phyloP scores from a whole-genome alignment of 192 early-diverging fungal species.

The Obelidium mucronatum region DNA sequence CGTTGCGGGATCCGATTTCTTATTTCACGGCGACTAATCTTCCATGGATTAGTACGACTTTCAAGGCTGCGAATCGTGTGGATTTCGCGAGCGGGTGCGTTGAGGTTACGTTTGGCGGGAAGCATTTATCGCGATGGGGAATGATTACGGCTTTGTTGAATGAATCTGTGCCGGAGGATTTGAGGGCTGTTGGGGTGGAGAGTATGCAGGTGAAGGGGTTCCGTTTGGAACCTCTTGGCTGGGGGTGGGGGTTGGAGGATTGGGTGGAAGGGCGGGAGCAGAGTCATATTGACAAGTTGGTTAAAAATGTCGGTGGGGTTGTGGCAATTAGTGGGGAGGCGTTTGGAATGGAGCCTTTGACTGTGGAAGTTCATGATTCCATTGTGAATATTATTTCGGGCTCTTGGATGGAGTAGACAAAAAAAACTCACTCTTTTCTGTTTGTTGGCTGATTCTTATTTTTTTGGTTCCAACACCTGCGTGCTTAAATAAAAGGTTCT shows the following conservation, averaged over 20 bases:
- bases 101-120: slow-evolving; percentile 36
- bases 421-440: neutral
- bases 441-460: neutral
- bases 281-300: slow-evolving; percentile 1
- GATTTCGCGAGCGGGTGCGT: slow-evolving; percentile 60
- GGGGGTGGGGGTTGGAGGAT: slow-evolving; percentile 15
- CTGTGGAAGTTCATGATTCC: slow-evolving; percentile 47
- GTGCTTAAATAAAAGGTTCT: too few species aligned
- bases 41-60: slow-evolving; percentile 64
- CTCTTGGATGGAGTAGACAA: neutral
- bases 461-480: neutral
- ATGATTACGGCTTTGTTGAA: slow-evolving; percentile 1
- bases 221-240: slow-evolving; percentile 24
- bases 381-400: slow-evolving; percentile 38
- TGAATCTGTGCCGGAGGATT: slow-evolving; percentile 1
- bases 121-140: neutral
- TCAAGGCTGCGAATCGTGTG: slow-evolving; percentile 55
- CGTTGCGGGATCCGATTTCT: slow-evolving; percentile 48
- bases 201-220: slow-evolving; percentile 1
- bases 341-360: slow-evolving; percentile 30
- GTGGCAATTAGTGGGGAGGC: slow-evolving; percentile 46
- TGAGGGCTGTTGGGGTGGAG: neutral
- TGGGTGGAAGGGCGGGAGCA: slow-evolving; percentile 4
- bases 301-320: neutral
- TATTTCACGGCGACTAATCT: slow-evolving; percentile 65